A percentile compares a stretch with the other conserved stretches of the same genome.
Evolutionary conservation across 495 filamentous ascomycete genomes (phyloP).

Genomic region (Penicillium roqueforti): DNA sequence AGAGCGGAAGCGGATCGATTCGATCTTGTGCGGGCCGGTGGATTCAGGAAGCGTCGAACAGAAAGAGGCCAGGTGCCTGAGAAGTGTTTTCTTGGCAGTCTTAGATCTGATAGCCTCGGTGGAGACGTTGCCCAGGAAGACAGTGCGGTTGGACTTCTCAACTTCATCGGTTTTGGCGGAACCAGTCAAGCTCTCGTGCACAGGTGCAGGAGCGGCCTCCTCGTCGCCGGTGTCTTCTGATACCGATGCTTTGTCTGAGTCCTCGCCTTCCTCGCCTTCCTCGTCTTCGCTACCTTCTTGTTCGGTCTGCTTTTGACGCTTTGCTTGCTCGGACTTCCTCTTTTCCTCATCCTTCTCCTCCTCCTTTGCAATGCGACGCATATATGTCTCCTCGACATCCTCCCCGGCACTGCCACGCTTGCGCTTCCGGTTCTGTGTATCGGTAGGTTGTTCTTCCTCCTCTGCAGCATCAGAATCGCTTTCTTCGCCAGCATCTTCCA

Average conservation of each 20-base stretch:
- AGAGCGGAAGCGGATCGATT: conserved; percentile 90
- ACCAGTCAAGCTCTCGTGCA: conserved; percentile 54
- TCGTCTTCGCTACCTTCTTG: conserved; percentile 14
- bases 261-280: conserved; percentile 16
- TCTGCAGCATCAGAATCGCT: conserved; percentile 31
- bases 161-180: conserved; percentile 51
- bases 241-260: conserved; percentile 25
- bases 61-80: conserved; percentile 62
- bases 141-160: conserved; percentile 82
- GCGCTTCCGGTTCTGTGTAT: conserved; percentile 61
- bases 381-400: conserved; percentile 76
- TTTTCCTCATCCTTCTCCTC: conserved; percentile 48
- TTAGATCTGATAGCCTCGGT: conserved; percentile 76
- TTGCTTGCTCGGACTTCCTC: conserved; percentile 28
- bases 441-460: conserved; percentile 37
- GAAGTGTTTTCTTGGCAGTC: conserved; percentile 67
- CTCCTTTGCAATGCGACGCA: conserved; percentile 64
- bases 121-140: conserved; percentile 92
- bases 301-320: conserved; percentile 22
- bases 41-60: conserved; percentile 42
- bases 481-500: conserved; percentile 42
- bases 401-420: conserved; percentile 68
- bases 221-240: conserved; percentile 15
- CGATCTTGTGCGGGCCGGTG: conserved; percentile 60
- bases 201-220: conserved; percentile 32